Base-by-base conservation (phyloP, 2,329 filamentous ascomycete species). In the Tympanopsis confertula region DNA sequence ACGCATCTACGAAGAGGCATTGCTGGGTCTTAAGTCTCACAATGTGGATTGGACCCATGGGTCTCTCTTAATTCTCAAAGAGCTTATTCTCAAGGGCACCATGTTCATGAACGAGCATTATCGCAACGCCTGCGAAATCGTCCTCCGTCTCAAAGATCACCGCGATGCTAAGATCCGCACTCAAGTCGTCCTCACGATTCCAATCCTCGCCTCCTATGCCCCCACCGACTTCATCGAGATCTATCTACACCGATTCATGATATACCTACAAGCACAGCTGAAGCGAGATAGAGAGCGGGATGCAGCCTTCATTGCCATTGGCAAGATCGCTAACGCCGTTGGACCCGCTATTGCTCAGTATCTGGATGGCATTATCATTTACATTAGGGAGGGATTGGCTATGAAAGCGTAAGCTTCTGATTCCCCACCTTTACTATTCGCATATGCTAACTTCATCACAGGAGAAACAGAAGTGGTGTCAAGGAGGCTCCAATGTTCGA, bases 41-140 rank as follows among this genome's bases (percentile, higher is more conserved):
- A 77, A 74, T 35, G 68, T 76, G 33, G 78, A 83, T 46, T 70
- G 69, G 46, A 74, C 79, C 19, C 78, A 82, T 50, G 78, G 78
- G n/a, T 80, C 76, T 5, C 63, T 83, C 38, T 61, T 83, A 35
- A 74, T 75, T 2, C 65, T 82, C 47, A 77, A 76, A 47, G 77
- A 81, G 50, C 61, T 83, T 40, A 63, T 82, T 35, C 60, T 76
- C 35, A 78, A 79, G 50, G 78, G 78, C 33, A 74, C 74, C 36
- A 82, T 82, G 76, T 82, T 82, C 54, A 81, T 83, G 78, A 74
- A 79, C 43, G 76, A 80, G 33, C 66, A 72, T 45, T 82, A 82
- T 52, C 67, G 70, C 42, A 76, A 79, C 47, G 69, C 74, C 29
- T 81, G 77, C 45, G 78, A 82, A 50, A 72, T 74, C 41, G 72